Percentiles rank a stretch among this genome's conserved stretches.
Evolutionary conservation across 352 stramenopile species (phyloP).

Genomic region (Globisporangium nunn): DNA sequence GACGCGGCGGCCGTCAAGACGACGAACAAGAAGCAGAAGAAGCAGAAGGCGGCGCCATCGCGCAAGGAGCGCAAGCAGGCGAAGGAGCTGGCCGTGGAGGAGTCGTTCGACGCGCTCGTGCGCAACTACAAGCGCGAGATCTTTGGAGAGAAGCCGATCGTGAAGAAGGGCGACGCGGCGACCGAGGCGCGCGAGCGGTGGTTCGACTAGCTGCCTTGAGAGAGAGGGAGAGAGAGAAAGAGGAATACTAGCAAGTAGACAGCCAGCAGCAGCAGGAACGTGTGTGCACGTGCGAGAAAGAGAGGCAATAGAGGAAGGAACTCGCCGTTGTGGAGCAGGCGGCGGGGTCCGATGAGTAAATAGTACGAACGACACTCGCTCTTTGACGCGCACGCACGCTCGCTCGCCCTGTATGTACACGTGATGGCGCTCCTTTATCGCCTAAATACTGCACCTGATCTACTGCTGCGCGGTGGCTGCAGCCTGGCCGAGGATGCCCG

Average conservation of each 20-base stretch:
- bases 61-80: constrained; percentile 66
- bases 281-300: background rate
- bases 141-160: constrained; percentile 35
- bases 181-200: constrained; percentile 34
- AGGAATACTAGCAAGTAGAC: background rate
- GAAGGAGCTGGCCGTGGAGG: constrained; percentile 43
- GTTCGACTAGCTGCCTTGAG: constrained; percentile 43
- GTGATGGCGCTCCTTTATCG: background rate
- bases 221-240: background rate
- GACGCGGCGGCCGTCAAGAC: background rate
- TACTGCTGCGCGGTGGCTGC: constrained; percentile 19
- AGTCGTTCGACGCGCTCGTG: constrained; percentile 75
- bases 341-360: too few species aligned
- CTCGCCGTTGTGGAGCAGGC: too few species aligned
- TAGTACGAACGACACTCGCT: too few species aligned
- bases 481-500: constrained; percentile 76
- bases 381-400: too few species aligned
- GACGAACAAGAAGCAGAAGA: constrained; percentile 7
- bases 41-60: constrained; percentile 31
- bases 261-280: too few species aligned
- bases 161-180: constrained; percentile 11
- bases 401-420: background rate
- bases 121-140: constrained; percentile 82
- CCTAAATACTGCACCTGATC: constrained; percentile 2
- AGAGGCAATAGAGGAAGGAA: background rate